A percentile compares a stretch with the other conserved stretches of the same genome.
These are phyloP conservation scores for Acacia confusa DNA, from an alignment of 306 rosid species.

Conservation along the genomic window DNA sequence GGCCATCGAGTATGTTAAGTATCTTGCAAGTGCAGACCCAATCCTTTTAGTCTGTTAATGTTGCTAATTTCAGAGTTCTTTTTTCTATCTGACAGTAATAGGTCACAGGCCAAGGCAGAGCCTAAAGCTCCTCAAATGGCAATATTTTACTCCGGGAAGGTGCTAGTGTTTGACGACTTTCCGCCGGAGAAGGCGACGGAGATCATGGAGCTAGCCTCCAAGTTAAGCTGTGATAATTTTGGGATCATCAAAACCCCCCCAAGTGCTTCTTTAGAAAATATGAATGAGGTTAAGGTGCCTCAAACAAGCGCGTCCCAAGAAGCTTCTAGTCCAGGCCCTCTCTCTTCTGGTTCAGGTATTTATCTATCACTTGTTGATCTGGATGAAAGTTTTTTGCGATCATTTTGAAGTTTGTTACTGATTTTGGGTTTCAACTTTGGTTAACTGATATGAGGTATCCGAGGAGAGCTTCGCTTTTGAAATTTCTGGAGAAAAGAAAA, in stretches of 20 bases:
- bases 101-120: conserved; percentile 26
- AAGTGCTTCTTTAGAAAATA: conserved; percentile 4
- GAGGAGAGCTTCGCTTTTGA: conserved; percentile 61
- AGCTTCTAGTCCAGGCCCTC: conserved; percentile 6
- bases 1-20: too few relatives aligned
- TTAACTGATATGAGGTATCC: conserved; percentile 51
- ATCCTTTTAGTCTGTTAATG: background rate
- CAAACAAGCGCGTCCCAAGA: conserved; percentile 1
- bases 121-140: conserved; percentile 50
- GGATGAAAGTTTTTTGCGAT: background rate
- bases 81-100: background rate
- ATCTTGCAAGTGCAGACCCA: too few relatives aligned
- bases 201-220: conserved; percentile 68
- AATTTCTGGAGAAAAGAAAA: conserved; percentile 70
- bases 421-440: background rate
- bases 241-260: background rate
- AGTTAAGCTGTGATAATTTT: conserved; percentile 41
- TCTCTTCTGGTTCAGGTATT: conserved; percentile 27
- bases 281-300: background rate
- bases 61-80: background rate
- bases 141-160: conserved; percentile 65
- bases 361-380: background rate
- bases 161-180: conserved; percentile 65
- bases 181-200: conserved; percentile 60
- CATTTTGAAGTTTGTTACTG: background rate